Percentiles rank a stretch among this genome's conserved stretches.
phyloP scores from a whole-genome alignment of 2,329 filamentous ascomycete genomes.

The Alternaria solani region DNA sequence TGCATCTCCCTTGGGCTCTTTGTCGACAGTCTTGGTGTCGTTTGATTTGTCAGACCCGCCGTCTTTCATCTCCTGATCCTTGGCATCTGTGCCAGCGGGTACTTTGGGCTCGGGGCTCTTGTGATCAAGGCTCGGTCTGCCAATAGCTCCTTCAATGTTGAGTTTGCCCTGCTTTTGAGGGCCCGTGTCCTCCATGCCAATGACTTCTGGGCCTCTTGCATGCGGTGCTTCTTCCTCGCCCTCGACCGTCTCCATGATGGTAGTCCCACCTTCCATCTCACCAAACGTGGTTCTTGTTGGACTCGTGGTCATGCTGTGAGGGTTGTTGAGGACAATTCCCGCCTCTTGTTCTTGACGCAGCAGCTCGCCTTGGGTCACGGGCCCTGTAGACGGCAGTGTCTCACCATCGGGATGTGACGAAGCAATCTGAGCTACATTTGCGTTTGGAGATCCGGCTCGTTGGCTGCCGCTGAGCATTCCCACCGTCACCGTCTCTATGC shows the following conservation, averaged over 20 bases:
- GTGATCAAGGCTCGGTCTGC: conserved; percentile 43
- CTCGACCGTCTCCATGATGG: conserved; percentile 47
- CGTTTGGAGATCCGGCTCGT: conserved; percentile 19
- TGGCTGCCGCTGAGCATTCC: conserved; percentile 58
- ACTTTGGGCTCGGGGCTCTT: conserved; percentile 35
- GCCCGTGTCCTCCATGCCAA: conserved; percentile 87
- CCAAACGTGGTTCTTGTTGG: conserved; percentile 38
- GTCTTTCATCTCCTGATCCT: conserved; percentile 36
- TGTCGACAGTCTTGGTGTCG: background rate
- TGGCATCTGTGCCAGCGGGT: conserved; percentile 12
- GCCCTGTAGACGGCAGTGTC: conserved; percentile 47
- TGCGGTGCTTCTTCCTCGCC: conserved; percentile 71
- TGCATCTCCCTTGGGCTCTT: background rate
- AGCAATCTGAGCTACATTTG: conserved; percentile 37
- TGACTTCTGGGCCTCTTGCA: conserved; percentile 81
- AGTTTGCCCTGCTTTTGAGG: conserved; percentile 70
- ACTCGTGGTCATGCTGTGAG: conserved; percentile 39
- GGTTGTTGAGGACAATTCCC: conserved; percentile 72
- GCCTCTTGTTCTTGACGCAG: conserved; percentile 86
- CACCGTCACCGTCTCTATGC: conserved; percentile 82
- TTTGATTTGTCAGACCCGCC: conserved; percentile 1
- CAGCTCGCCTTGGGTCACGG: conserved; percentile 78
- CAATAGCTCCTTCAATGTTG: conserved; percentile 49
- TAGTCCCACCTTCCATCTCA: conserved; percentile 42
- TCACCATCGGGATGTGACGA: conserved; percentile 47